Conservation (phyloP, 1,139 yeast genomes). For the Scheffersomyces quercinus region DNA sequence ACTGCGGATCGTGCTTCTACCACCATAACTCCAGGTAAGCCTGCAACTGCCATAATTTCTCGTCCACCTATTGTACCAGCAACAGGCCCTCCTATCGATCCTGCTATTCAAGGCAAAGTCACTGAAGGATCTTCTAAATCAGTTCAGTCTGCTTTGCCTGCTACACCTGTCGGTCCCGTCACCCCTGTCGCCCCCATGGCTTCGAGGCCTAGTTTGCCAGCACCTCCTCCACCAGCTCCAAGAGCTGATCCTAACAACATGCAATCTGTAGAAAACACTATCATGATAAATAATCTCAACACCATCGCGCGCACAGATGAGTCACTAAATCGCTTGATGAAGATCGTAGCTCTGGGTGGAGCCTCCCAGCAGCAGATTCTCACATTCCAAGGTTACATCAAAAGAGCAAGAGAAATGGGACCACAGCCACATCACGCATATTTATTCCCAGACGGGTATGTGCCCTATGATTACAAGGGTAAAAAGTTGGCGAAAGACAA, state of each 20-base stretch:
- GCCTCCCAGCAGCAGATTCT: constrained; percentile 72
- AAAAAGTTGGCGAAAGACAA: constrained; percentile 11
- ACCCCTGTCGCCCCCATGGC: not conserved
- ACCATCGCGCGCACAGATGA: constrained; percentile 76
- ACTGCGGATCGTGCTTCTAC: constrained; percentile 10
- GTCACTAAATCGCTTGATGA: constrained; percentile 70
- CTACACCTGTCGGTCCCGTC: not conserved
- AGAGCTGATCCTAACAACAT: constrained; percentile 37
- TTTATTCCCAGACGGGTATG: constrained; percentile 17
- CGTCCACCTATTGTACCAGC: constrained; percentile 2
- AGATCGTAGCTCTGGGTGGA: constrained; percentile 76
- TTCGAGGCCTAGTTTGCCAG: too few species aligned
- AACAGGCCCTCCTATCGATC: not conserved
- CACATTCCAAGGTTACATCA: constrained; percentile 77
- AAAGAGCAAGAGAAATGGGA: constrained; percentile 76
- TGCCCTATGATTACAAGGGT: constrained; percentile 12
- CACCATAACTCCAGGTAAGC: constrained; percentile 9
- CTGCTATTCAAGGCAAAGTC: too few species aligned
- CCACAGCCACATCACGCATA: constrained; percentile 49
- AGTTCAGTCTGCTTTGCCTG: constrained; percentile 4
- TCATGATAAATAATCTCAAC: constrained; percentile 81
- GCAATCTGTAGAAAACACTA: constrained; percentile 65
- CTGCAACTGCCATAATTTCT: constrained; percentile 2
- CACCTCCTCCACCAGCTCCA: constrained; percentile 11
- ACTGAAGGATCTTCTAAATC: constrained; percentile 3